These are phyloP conservation scores for Vigna nakashimae DNA, from an alignment of 306 rosid genomes.

Conservation along the genomic window DNA sequence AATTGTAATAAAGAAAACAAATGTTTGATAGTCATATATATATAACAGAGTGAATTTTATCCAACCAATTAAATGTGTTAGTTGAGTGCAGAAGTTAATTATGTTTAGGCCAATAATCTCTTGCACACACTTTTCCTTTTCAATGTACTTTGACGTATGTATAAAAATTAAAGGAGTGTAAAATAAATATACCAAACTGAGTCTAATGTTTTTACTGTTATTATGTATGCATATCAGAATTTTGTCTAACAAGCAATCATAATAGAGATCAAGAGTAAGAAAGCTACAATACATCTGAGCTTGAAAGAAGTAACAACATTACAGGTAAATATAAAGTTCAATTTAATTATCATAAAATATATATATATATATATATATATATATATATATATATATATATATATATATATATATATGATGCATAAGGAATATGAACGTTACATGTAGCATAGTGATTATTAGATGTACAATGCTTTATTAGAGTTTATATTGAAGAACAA, in stretches of 20 bases:
- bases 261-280: slow-evolving; percentile 92
- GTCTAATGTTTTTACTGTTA: background rate
- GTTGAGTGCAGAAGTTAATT: slow-evolving; percentile 23
- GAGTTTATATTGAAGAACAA: no score
- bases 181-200: slow-evolving; percentile 1
- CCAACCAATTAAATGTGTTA: slow-evolving; percentile 7
- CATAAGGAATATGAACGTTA: background rate
- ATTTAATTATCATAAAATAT: background rate
- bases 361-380: no score
- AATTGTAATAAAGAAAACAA: background rate
- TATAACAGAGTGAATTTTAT: background rate
- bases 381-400: no score
- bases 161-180: background rate
- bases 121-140: background rate
- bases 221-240: slow-evolving; percentile 52
- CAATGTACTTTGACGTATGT: background rate
- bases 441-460: background rate
- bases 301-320: slow-evolving; percentile 88
- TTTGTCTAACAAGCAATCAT: slow-evolving; percentile 92
- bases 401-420: background rate
- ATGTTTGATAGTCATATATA: background rate
- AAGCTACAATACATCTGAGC: slow-evolving; percentile 93
- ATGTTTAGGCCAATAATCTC: background rate
- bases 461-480: no score
- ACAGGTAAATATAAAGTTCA: slow-evolving; percentile 58